Evolutionary conservation across 1,284 basidiomycete species (phyloP).

Genomic region (Anthracocystis walkeri): DNA sequence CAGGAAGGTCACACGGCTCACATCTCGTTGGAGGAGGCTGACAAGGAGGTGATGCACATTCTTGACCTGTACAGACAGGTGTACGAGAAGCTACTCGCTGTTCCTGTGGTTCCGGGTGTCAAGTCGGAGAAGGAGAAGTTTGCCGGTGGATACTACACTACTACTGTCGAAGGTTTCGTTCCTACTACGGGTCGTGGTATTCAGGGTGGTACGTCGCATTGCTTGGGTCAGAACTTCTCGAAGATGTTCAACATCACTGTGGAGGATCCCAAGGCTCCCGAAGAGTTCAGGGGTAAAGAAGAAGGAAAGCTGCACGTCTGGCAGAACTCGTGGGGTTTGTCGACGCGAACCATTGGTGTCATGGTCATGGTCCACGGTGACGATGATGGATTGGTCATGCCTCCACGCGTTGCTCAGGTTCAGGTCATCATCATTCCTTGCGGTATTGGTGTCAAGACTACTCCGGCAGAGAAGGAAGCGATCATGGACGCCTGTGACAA

Average conservation of each 20-base stretch:
- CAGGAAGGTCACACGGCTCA: slow-evolving; percentile 99
- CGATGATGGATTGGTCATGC: slow-evolving; percentile 94
- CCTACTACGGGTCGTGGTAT: slow-evolving; percentile 97
- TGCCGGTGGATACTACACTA: slow-evolving; percentile 96
- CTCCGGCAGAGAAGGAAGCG: slow-evolving; percentile 73
- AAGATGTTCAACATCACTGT: slow-evolving; percentile 99
- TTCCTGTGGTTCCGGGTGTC: slow-evolving; percentile 94
- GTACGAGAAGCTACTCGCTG: slow-evolving; percentile 96
- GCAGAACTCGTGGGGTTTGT: slow-evolving; percentile 99
- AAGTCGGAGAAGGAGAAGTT: slow-evolving; percentile 99
- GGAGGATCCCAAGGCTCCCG: slow-evolving; percentile 76
- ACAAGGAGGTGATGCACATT: slow-evolving; percentile 90
- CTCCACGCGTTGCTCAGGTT: slow-evolving; percentile 90
- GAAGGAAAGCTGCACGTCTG: slow-evolving; percentile 82
- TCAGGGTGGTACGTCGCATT: slow-evolving; percentile 97
- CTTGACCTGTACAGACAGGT: slow-evolving; percentile 94
- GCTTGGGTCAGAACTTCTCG: slow-evolving; percentile 98
- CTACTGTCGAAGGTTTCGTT: slow-evolving; percentile 97
- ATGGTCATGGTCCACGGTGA: slow-evolving; percentile 99
- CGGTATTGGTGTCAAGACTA: slow-evolving; percentile 77
- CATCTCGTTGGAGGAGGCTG: slow-evolving; percentile 88
- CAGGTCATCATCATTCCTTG: slow-evolving; percentile 94
- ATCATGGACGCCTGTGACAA: slow-evolving; percentile 80
- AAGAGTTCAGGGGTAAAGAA: slow-evolving; percentile 61
- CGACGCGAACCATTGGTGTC: slow-evolving; percentile 94